Conservation (phyloP, 2,329 filamentous ascomycete genomes). For the Dactylellina cionopaga region DNA sequence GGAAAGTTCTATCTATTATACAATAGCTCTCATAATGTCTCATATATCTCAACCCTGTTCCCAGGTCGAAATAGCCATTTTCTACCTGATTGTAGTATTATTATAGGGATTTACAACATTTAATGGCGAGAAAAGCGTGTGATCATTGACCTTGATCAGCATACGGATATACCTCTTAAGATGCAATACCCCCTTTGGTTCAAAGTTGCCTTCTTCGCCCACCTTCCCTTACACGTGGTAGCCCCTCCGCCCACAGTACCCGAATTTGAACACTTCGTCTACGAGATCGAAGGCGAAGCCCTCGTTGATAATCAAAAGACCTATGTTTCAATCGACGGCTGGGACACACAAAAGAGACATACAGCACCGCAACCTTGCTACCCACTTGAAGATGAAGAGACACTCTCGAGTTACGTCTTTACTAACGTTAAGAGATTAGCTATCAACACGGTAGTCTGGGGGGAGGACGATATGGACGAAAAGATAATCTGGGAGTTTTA, state of each 20-base stretch:
- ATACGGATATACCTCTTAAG: not conserved
- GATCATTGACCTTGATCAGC: not conserved
- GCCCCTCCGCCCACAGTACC: constrained; percentile 10
- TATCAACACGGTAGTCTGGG: constrained; percentile 10
- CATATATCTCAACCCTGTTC: no score
- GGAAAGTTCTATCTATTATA: no score
- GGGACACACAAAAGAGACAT: not conserved
- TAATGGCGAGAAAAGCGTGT: not conserved
- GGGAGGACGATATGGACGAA: not conserved
- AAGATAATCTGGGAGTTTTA: constrained; percentile 25
- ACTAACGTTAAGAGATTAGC: constrained; percentile 7
- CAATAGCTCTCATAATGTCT: no score
- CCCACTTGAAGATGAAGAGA: constrained; percentile 1
- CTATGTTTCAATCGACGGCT: constrained; percentile 13
- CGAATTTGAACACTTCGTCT: constrained; percentile 21
- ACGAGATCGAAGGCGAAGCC: constrained; percentile 23
- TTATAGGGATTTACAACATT: no score
- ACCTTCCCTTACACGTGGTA: not conserved
- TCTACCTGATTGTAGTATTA: no score
- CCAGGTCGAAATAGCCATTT: no score
- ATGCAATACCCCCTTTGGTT: not conserved
- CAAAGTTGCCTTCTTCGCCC: not conserved
- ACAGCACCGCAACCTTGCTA: constrained; percentile 24
- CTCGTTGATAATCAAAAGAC: constrained; percentile 14
- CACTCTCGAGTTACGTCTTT: not conserved